Evolutionary conservation across 805 yeast species (phyloP).

Genomic region (Starmera dryadoides): DNA sequence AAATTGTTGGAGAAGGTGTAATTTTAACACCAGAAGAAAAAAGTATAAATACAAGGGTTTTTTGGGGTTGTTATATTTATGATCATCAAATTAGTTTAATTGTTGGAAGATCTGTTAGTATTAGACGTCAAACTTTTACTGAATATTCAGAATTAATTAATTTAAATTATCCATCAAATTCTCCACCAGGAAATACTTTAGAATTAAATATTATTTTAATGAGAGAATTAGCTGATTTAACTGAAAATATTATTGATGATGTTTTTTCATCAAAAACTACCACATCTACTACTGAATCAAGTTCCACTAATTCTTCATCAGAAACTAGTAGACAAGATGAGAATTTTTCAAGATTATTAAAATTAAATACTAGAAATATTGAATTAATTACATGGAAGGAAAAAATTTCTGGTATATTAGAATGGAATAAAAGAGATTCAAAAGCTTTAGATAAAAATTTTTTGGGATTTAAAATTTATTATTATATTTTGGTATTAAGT

Average conservation of each 20-base stretch:
- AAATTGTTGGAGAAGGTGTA: neutral
- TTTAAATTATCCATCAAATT: neutral
- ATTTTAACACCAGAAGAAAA: neutral
- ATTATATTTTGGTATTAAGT: neutral
- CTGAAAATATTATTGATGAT: neutral
- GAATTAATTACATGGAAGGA: neutral
- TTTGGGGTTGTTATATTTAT: neutral
- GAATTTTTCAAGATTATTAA: neutral
- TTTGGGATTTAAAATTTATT: neutral
- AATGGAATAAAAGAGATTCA: neutral
- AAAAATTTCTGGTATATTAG: neutral
- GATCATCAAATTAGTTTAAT: slow-evolving; percentile 1
- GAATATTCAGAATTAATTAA: neutral
- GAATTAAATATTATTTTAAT: neutral
- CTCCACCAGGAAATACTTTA: neutral
- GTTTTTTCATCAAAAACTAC: neutral
- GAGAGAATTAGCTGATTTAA: neutral
- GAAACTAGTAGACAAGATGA: neutral
- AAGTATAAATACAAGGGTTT: neutral
- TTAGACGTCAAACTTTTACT: neutral
- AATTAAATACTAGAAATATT: neutral
- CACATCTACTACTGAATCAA: too few species aligned
- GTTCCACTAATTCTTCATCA: too few species aligned
- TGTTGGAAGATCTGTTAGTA: neutral
- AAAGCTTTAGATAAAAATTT: neutral